Evolutionary conservation across 108 stramenopile genomes (phyloP).

Genomic region (Nannochloropsis salina): DNA sequence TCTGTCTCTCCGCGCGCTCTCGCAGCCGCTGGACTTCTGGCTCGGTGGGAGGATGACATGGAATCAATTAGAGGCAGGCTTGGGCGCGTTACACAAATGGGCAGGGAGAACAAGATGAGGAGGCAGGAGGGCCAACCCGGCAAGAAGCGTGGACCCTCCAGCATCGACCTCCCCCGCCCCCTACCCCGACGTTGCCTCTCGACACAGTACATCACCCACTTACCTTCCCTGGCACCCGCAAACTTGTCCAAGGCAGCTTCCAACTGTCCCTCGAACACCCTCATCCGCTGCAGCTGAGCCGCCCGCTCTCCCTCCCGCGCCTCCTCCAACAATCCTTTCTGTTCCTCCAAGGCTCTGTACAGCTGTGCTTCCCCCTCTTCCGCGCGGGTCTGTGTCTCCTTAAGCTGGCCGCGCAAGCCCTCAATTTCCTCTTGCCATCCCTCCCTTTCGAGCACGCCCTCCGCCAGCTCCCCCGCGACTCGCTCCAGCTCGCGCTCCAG

Average conservation of each 20-base stretch:
- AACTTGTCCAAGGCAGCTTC: not conserved
- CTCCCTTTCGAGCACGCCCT: not conserved
- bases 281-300: not conserved
- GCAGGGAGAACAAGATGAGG: not conserved
- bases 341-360: not conserved
- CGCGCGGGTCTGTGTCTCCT: not conserved
- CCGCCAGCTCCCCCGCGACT: not conserved
- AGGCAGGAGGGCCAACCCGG: not conserved
- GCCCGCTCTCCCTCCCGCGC: not conserved
- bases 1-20: not conserved
- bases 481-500: not conserved
- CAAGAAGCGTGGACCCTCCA: not conserved
- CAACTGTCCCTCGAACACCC: not conserved
- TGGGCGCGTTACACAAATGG: no score
- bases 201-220: not conserved
- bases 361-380: not conserved
- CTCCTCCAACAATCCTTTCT: not conserved
- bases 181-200: not conserved
- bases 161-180: not conserved
- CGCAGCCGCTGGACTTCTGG: not conserved
- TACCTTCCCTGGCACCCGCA: not conserved
- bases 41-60: no score
- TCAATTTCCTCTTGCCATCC: not conserved
- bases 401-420: not conserved
- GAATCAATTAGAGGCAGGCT: no score